These are phyloP conservation scores for Phytophthora colocasiae DNA, from an alignment of 352 stramenopile genomes.

Conservation along the genomic window DNA sequence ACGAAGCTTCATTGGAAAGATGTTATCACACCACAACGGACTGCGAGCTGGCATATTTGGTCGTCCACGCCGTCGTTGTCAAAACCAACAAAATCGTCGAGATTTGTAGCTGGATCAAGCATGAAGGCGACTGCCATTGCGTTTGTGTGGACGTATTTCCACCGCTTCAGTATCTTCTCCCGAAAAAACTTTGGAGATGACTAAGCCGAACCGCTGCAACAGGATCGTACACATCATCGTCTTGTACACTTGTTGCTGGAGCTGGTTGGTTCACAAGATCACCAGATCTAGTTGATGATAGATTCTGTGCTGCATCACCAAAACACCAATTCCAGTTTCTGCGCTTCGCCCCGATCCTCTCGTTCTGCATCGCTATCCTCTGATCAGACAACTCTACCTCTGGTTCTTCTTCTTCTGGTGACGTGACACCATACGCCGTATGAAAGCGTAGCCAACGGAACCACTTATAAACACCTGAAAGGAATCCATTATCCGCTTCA, in stretches of 20 bases:
- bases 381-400: background rate
- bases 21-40: constrained; percentile 2
- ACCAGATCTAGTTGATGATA: too few relatives aligned
- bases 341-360: background rate
- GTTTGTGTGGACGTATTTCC: constrained; percentile 21
- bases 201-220: background rate
- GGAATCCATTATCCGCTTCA: constrained; percentile 1
- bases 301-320: background rate
- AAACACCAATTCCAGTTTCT: background rate
- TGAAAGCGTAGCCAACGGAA: constrained; percentile 3
- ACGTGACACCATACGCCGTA: background rate
- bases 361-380: background rate
- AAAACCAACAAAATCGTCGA: constrained; percentile 14
- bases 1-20: background rate
- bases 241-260: background rate
- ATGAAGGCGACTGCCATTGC: constrained; percentile 10
- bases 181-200: constrained; percentile 11
- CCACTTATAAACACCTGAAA: background rate
- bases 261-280: background rate
- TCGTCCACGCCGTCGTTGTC: constrained; percentile 13
- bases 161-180: constrained; percentile 8
- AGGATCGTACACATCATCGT: constrained; percentile 1
- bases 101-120: constrained; percentile 8
- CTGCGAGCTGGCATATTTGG: constrained; percentile 6
- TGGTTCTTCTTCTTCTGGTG: background rate